Conservation (phyloP, 495 filamentous ascomycete genomes). For the Lepraria neglecta region DNA sequence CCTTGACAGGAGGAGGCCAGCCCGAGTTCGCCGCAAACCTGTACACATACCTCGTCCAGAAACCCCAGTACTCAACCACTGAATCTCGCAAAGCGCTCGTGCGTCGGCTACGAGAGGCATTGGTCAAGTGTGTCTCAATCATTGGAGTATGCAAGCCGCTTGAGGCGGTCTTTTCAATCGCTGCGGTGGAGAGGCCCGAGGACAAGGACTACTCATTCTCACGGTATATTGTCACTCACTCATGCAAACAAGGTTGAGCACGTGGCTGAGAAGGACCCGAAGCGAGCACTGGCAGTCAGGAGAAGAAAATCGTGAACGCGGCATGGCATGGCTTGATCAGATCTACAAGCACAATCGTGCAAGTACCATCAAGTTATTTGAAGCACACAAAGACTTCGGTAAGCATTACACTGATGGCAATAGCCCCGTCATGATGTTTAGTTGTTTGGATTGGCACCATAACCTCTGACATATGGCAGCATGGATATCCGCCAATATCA, state of each 20-base stretch:
- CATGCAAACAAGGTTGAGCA: not conserved
- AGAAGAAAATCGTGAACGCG: conserved; percentile 41
- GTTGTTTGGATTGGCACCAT: not conserved
- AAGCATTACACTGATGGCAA: not conserved
- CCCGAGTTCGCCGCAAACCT: conserved; percentile 44
- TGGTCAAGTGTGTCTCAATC: conserved; percentile 46
- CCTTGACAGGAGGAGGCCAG: conserved; percentile 41
- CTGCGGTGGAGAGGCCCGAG: conserved; percentile 42
- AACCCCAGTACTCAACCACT: conserved; percentile 36
- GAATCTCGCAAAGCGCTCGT: conserved; percentile 41
- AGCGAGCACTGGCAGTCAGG: conserved; percentile 40
- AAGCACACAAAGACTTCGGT: conserved; percentile 47
- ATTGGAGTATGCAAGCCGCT: conserved; percentile 51
- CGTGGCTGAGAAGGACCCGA: conserved; percentile 10
- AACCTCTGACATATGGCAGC: conserved; percentile 1
- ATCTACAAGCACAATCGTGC: conserved; percentile 37
- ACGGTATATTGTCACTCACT: conserved; percentile 23
- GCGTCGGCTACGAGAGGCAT: conserved; percentile 46
- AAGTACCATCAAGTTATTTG: conserved; percentile 38
- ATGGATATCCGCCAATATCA: conserved; percentile 37
- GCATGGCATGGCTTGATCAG: conserved; percentile 43
- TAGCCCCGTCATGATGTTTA: too few species aligned
- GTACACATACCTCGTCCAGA: conserved; percentile 45
- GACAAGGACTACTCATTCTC: conserved; percentile 49
- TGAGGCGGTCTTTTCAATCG: conserved; percentile 44